phyloP scores from a whole-genome alignment of 768 basidiomycete species.

The Boletus reticuloceps region DNA sequence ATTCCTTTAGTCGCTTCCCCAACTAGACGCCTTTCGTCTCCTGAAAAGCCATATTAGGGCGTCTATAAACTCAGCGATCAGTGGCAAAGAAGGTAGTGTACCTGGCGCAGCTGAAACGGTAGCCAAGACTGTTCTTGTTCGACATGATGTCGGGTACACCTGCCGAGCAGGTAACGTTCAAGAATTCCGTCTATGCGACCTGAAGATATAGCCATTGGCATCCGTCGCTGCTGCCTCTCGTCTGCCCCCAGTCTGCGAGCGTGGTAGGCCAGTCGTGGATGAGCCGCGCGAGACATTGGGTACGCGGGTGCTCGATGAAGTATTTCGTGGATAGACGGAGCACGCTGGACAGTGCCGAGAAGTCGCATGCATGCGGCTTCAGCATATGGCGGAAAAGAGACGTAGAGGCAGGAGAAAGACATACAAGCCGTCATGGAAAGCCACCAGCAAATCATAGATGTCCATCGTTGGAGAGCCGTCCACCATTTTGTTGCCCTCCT shows the following conservation, averaged over 20 bases:
- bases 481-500: conserved; percentile 37
- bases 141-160: conserved; percentile 77
- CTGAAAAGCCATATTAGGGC: too few relatives aligned
- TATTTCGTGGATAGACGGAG: conserved; percentile 76
- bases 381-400: conserved; percentile 20
- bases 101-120: background rate
- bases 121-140: conserved; percentile 47
- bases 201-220: conserved; percentile 33
- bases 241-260: conserved; percentile 61
- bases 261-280: conserved; percentile 65
- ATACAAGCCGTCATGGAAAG: conserved; percentile 71
- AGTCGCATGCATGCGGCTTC: conserved; percentile 53
- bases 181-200: background rate
- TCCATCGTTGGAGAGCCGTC: too few relatives aligned
- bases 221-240: conserved; percentile 59
- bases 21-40: conserved; percentile 17
- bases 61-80: too few relatives aligned
- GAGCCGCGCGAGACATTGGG: conserved; percentile 60
- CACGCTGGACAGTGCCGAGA: conserved; percentile 59
- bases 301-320: conserved; percentile 63
- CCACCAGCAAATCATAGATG: too few relatives aligned
- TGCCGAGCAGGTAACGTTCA: conserved; percentile 54
- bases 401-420: conserved; percentile 24
- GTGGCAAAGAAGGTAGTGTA: background rate
- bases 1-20: too few relatives aligned